Evolutionary conservation across 768 basidiomycete species (phyloP).

Genomic region (Agrocybe pediades): DNA sequence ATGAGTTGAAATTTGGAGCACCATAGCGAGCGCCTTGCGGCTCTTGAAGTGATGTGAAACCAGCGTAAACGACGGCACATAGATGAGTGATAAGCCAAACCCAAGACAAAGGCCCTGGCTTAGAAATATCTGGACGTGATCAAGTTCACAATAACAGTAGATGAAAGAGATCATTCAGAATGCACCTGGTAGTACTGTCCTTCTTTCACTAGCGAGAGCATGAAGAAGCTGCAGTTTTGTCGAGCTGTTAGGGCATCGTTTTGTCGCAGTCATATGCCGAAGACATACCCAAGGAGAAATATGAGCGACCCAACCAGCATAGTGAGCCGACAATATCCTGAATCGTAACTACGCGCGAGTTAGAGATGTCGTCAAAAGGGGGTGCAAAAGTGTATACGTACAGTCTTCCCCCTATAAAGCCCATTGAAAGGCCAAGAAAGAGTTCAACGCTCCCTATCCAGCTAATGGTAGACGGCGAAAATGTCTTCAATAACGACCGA

Average conservation of each 20-base stretch:
- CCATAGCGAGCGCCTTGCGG: conserved; percentile 31
- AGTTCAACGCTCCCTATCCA: conserved; percentile 52
- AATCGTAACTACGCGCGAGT: conserved; percentile 27
- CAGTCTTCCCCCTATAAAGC: conserved; percentile 35
- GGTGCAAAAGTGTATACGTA: conserved; percentile 9
- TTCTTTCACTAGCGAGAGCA: conserved; percentile 1
- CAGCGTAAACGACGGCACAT: conserved; percentile 8
- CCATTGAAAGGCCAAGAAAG: conserved; percentile 37
- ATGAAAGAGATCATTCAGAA: background rate
- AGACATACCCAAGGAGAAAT: conserved; percentile 8
- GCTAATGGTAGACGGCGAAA: conserved; percentile 20
- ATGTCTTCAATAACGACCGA: background rate
- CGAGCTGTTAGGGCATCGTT: too few relatives aligned
- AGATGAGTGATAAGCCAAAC: conserved; percentile 9
- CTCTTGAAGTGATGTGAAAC: conserved; percentile 23
- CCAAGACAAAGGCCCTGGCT: conserved; percentile 12
- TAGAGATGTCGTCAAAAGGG: background rate
- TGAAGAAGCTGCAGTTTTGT: conserved; percentile 15
- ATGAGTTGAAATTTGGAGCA: background rate
- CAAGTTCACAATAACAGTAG: background rate
- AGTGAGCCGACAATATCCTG: conserved; percentile 38
- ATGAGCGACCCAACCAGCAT: conserved; percentile 17
- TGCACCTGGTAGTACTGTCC: conserved; percentile 5
- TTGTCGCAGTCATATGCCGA: too few relatives aligned
- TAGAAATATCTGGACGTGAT: conserved; percentile 8